phyloP scores from a whole-genome alignment of 495 filamentous ascomycete species.

The Penicillium goetzii region DNA sequence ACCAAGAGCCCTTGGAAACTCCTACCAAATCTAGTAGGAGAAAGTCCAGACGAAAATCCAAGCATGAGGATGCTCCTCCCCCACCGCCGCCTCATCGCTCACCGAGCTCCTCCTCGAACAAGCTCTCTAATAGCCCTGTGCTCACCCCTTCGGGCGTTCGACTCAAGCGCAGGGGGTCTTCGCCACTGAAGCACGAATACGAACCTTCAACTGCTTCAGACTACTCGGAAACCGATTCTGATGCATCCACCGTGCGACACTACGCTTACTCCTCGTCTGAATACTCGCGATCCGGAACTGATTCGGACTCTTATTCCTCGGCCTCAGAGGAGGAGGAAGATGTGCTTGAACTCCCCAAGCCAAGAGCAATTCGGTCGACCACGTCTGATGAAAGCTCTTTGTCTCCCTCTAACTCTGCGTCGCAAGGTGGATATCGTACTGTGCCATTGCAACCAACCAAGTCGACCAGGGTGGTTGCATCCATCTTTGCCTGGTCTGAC shows the following conservation, averaged over 20 bases:
- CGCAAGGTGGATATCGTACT: constrained; percentile 64
- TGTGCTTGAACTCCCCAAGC: constrained; percentile 22
- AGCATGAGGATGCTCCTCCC: constrained; percentile 46
- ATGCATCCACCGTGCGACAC: constrained; percentile 55
- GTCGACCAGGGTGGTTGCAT: constrained; percentile 69
- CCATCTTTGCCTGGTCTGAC: constrained; percentile 83
- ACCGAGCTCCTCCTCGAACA: constrained; percentile 44
- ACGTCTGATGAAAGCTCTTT: constrained; percentile 56
- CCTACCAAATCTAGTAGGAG: constrained; percentile 39
- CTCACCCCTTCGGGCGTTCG: constrained; percentile 45
- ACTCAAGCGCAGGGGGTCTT: constrained; percentile 76
- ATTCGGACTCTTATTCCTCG: constrained; percentile 47
- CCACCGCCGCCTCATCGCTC: constrained; percentile 59
- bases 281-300: constrained; percentile 46
- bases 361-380: constrained; percentile 34
- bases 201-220: constrained; percentile 83
- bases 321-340: constrained; percentile 59
- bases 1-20: constrained; percentile 32
- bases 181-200: constrained; percentile 97
- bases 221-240: constrained; percentile 51
- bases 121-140: constrained; percentile 55
- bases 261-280: constrained; percentile 53
- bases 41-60: constrained; percentile 38
- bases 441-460: constrained; percentile 60
- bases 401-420: constrained; percentile 75